phyloP scores from a whole-genome alignment of 2,329 filamentous ascomycete species.

The Monosporascus sp. region DNA sequence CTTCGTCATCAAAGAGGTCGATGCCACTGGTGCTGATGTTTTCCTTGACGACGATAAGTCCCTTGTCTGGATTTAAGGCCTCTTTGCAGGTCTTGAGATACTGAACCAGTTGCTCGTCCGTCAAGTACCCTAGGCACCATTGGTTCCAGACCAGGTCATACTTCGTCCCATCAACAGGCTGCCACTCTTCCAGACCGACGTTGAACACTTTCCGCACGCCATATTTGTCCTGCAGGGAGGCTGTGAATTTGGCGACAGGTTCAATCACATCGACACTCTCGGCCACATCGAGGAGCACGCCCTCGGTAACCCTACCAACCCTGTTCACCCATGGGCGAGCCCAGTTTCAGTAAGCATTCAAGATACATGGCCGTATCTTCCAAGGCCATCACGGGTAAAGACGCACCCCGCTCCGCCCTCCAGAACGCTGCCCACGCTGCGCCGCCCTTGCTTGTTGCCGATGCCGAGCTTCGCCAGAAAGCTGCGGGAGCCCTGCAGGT shows the following conservation, averaged over 20 bases:
- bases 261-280: conserved; percentile 75
- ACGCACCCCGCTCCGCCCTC: conserved; percentile 39
- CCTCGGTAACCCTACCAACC: conserved; percentile 77
- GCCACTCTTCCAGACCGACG: conserved; percentile 69
- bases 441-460: conserved; percentile 27
- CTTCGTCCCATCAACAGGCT: conserved; percentile 32
- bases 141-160: conserved; percentile 89
- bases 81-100: conserved; percentile 60
- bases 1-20: conserved; percentile 70
- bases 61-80: conserved; percentile 30
- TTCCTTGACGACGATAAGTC: conserved; percentile 72
- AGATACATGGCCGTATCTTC: not conserved
- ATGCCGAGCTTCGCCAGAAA: conserved; percentile 66
- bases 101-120: conserved; percentile 62
- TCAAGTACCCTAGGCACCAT: conserved; percentile 84
- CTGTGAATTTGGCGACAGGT: conserved; percentile 76
- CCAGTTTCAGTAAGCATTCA: not conserved
- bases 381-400: not conserved
- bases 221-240: conserved; percentile 47
- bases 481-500: conserved; percentile 63
- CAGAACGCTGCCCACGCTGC: conserved; percentile 23
- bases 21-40: conserved; percentile 55
- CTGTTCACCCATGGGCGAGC: conserved; percentile 31
- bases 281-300: conserved; percentile 67
- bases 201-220: conserved; percentile 63